Percentiles rank a stretch among this genome's conserved stretches.
phyloP scores from a whole-genome alignment of 2,329 filamentous ascomycete species.

The Alternaria tenuissima region DNA sequence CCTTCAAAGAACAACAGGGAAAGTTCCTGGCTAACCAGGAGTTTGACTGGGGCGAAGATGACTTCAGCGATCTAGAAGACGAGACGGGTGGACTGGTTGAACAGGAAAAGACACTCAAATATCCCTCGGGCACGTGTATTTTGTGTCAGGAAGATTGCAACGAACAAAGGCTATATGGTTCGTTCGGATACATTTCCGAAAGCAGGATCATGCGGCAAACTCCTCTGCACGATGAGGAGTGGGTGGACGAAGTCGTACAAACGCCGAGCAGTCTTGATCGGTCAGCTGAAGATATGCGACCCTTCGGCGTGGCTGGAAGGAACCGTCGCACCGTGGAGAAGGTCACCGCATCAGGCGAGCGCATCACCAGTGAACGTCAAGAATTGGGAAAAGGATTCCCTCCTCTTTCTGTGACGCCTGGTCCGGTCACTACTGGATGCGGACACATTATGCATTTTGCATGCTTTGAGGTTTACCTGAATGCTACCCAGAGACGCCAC shows the following conservation, averaged over 20 bases:
- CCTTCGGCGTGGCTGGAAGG: constrained; percentile 89
- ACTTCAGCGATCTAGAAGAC: constrained; percentile 77
- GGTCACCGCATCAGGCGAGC: constrained; percentile 74
- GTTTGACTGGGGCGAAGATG: constrained; percentile 87
- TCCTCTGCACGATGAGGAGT: constrained; percentile 80
- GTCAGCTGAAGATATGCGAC: constrained; percentile 81
- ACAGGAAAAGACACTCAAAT: constrained; percentile 83
- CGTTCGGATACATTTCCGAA: constrained; percentile 87
- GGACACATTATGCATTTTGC: constrained; percentile 98
- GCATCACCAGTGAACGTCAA: constrained; percentile 77
- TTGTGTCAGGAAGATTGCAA: constrained; percentile 96
- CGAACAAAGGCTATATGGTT: constrained; percentile 87
- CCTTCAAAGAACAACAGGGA: constrained; percentile 97
- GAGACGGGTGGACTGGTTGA: constrained; percentile 65
- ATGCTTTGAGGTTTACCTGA: constrained; percentile 92
- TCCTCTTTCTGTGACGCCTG: constrained; percentile 69
- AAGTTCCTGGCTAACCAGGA: constrained; percentile 90
- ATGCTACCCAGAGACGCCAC: constrained; percentile 84
- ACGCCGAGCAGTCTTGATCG: constrained; percentile 84
- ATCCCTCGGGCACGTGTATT: constrained; percentile 91
- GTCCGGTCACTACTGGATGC: constrained; percentile 88
- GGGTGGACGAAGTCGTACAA: constrained; percentile 81
- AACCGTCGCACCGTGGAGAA: constrained; percentile 82
- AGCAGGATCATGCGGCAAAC: constrained; percentile 89
- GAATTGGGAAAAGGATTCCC: constrained; percentile 90